phyloP scores from a whole-genome alignment of 352 stramenopile species.

The Aphanomyces invadans region DNA sequence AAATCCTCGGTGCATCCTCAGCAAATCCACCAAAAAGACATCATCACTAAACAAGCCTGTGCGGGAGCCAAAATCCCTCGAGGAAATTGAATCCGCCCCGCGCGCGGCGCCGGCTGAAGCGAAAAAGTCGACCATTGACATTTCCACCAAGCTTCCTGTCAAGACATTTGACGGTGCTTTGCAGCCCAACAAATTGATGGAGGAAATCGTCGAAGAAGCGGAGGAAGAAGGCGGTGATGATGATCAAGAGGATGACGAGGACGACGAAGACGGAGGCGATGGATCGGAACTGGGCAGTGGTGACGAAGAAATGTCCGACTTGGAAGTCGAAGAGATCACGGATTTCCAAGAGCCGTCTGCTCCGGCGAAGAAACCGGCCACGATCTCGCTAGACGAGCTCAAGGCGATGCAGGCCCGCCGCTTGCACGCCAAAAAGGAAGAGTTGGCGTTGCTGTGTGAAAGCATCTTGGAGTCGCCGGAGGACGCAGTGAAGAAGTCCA shows the following conservation, averaged over 20 bases:
- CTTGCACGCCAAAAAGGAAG: constrained; percentile 73
- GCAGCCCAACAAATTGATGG: constrained; percentile 59
- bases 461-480: constrained; percentile 82
- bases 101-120: constrained; percentile 55
- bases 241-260: constrained; percentile 32
- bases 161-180: constrained; percentile 84
- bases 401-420: constrained; percentile 56
- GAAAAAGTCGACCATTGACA: constrained; percentile 47
- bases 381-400: constrained; percentile 40
- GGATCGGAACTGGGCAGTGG: constrained; percentile 32
- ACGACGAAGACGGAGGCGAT: constrained; percentile 32
- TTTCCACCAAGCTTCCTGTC: constrained; percentile 56
- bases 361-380: constrained; percentile 3
- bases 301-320: constrained; percentile 50
- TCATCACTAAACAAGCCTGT: constrained; percentile 30
- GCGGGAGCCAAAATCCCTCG: constrained; percentile 37
- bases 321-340: constrained; percentile 75
- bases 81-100: constrained; percentile 67
- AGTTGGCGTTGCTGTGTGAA: constrained; percentile 86
- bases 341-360: constrained; percentile 26
- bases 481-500: constrained; percentile 80
- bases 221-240: constrained; percentile 31
- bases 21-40: constrained; percentile 42
- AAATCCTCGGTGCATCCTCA: too few species aligned
- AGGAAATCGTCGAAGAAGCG: constrained; percentile 46